These are phyloP conservation scores for Botryotinia globosa DNA, from an alignment of 2,329 filamentous ascomycete species.

Conservation along the genomic window DNA sequence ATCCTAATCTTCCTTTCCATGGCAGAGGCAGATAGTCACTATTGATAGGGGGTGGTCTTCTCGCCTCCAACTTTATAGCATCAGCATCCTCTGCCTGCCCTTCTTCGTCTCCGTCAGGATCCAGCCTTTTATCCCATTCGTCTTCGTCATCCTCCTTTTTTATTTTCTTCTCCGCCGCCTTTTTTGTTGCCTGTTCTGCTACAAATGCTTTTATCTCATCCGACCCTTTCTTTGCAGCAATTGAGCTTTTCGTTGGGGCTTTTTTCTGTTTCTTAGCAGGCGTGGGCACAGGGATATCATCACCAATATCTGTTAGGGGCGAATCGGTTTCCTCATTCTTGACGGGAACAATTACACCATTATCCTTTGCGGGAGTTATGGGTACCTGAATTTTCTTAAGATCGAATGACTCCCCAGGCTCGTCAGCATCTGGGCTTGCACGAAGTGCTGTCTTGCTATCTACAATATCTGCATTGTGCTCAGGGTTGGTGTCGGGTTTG, in stretches of 20 bases:
- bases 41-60: slow-evolving; percentile 68
- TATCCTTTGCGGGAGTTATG: slow-evolving; percentile 20
- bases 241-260: slow-evolving; percentile 34
- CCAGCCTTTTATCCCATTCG: slow-evolving; percentile 33
- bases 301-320: slow-evolving; percentile 26
- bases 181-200: slow-evolving; percentile 36
- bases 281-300: slow-evolving; percentile 5
- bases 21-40: slow-evolving; percentile 81
- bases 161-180: slow-evolving; percentile 28
- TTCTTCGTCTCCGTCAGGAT: slow-evolving; percentile 35
- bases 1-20: slow-evolving; percentile 86
- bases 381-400: slow-evolving; percentile 23
- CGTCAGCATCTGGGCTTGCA: slow-evolving; percentile 37
- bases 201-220: slow-evolving; percentile 38
- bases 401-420: slow-evolving; percentile 33
- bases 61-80: slow-evolving; percentile 35
- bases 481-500: slow-evolving; percentile 35
- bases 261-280: slow-evolving; percentile 34
- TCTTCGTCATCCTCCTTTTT: slow-evolving; percentile 34
- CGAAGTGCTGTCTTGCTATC: slow-evolving; percentile 36
- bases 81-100: slow-evolving; percentile 33
- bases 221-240: slow-evolving; percentile 37
- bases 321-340: slow-evolving; percentile 29
- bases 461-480: slow-evolving; percentile 35
- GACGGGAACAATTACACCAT: slow-evolving; percentile 16